Evolutionary conservation across 257 asterid species (phyloP), one percentile per base, ranked within the genome.

Genomic region (Salvia hispanica): DNA sequence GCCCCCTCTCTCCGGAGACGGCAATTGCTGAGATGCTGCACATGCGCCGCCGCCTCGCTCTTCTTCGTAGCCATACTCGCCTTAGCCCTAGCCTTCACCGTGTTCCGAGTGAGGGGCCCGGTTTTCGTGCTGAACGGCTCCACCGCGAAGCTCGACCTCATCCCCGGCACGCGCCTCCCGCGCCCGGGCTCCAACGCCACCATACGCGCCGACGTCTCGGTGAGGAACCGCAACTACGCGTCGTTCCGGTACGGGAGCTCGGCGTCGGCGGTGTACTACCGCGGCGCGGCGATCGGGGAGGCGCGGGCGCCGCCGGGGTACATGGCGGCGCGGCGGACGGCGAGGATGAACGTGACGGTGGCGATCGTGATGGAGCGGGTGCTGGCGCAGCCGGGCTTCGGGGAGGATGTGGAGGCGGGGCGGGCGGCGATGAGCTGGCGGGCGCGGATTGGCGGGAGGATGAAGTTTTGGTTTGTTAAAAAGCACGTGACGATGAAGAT

Each of bases 171-270:
- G 56, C 6, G 28, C 9, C 61, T 58, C 0, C 87, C 95, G 2
- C 75, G 54, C 21, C 87, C 86, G 0, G 90, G 86, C 46, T 25
- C 88, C 4, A 89, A 86, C 74, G 74, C 83, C 56, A 73, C 88
- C 0, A 40, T 89, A 11, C 77, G 45, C 36, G 92, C 87, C 7
- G 92, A 84, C 64, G 75, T 86, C 0, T 81, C 95, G 0, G 83
- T 89, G 64, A 83, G 63, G 80, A 89, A 89, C 51, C 90, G 86
- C 0, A 89, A 89, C 16, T 83, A 25, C 61, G 80, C 87, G 0
- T 77, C 87, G 2, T 84, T 89, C 68, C 76, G 40, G 77, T 80
- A 78, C 39, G 64, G 37, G 36, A 78, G 71, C 82, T 77, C 88
- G 1, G 80, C 83, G 28, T 66, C 85, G 1, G 48, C 83, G 6